Percentiles rank a stretch among this genome's conserved stretches.
Evolutionary conservation across 495 filamentous ascomycete species (phyloP).

Genomic region (Neurospora sp.): DNA sequence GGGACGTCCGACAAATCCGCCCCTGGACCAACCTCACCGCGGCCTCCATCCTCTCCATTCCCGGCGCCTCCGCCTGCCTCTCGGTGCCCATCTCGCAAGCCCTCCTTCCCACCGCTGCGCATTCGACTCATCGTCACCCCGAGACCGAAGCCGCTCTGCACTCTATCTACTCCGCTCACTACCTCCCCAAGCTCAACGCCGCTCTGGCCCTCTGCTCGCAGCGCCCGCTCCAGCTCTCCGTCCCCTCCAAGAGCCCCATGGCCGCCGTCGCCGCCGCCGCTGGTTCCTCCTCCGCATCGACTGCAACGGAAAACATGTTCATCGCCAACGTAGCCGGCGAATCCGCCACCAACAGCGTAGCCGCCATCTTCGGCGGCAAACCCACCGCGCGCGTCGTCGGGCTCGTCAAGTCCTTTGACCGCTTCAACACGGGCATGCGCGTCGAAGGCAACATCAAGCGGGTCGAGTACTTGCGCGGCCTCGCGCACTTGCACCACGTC

Average conservation of each 20-base stretch:
- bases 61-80: slow-evolving; percentile 62
- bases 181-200: slow-evolving; percentile 69
- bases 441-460: slow-evolving; percentile 67
- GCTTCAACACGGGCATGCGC: slow-evolving; percentile 91
- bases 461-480: slow-evolving; percentile 74
- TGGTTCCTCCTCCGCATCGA: no score
- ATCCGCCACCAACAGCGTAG: slow-evolving; percentile 26
- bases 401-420: slow-evolving; percentile 77
- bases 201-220: slow-evolving; percentile 59
- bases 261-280: slow-evolving; percentile 39
- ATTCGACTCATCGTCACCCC: slow-evolving; percentile 47
- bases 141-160: slow-evolving; percentile 65
- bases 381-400: slow-evolving; percentile 75
- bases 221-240: slow-evolving; percentile 48
- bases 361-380: slow-evolving; percentile 56
- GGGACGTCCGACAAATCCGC: slow-evolving; percentile 81
- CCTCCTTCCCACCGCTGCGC: slow-evolving; percentile 49
- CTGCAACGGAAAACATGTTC: slow-evolving; percentile 61
- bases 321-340: slow-evolving; percentile 51
- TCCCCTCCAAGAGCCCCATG: slow-evolving; percentile 40
- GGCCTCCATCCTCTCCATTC: slow-evolving; percentile 60
- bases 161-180: slow-evolving; percentile 56
- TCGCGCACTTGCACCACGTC: slow-evolving; percentile 72
- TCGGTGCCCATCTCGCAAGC: slow-evolving; percentile 53
- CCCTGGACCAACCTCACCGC: slow-evolving; percentile 72